Evolutionary conservation across 1,284 basidiomycete genomes (phyloP).

Genomic region (Gomphus bonarii): DNA sequence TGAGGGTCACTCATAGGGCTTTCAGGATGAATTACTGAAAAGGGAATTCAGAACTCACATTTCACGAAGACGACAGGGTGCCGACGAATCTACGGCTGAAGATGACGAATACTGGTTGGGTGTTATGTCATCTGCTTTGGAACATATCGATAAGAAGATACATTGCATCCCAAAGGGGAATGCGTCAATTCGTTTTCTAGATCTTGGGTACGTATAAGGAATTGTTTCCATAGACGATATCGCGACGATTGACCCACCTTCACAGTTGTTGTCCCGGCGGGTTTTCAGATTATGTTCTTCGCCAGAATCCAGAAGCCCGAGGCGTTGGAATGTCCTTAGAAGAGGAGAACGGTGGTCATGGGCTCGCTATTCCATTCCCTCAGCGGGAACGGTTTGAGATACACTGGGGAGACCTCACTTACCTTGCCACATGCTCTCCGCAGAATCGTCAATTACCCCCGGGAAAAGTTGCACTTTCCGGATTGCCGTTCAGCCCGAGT

Average conservation of each 20-base stretch:
- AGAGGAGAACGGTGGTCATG: slow-evolving; percentile 19
- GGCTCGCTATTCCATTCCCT: slow-evolving; percentile 6
- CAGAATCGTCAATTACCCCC: neutral
- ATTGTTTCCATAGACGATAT: neutral
- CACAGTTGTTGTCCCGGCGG: slow-evolving; percentile 26
- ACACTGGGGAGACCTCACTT: neutral
- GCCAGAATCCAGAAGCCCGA: slow-evolving; percentile 18
- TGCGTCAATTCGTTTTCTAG: slow-evolving; percentile 17
- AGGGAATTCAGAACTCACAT: neutral
- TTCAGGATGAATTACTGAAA: neutral
- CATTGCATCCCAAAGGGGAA: slow-evolving; percentile 15
- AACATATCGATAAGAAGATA: slow-evolving; percentile 18
- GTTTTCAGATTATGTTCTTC: slow-evolving; percentile 24
- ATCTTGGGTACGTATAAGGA: slow-evolving; percentile 18
- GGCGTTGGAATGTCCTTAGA: slow-evolving; percentile 23
- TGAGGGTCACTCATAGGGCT: neutral
- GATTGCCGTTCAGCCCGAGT: neutral
- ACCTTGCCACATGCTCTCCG: neutral
- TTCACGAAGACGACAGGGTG: neutral
- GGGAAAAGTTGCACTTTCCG: neutral
- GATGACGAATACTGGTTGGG: slow-evolving; percentile 13
- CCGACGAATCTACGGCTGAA: neutral
- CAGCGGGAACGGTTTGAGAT: neutral
- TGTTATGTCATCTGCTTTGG: slow-evolving; percentile 17
- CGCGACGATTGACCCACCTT: neutral